Base-by-base conservation (phyloP, 1,284 basidiomycete species). In the Serendipita sp. region DNA sequence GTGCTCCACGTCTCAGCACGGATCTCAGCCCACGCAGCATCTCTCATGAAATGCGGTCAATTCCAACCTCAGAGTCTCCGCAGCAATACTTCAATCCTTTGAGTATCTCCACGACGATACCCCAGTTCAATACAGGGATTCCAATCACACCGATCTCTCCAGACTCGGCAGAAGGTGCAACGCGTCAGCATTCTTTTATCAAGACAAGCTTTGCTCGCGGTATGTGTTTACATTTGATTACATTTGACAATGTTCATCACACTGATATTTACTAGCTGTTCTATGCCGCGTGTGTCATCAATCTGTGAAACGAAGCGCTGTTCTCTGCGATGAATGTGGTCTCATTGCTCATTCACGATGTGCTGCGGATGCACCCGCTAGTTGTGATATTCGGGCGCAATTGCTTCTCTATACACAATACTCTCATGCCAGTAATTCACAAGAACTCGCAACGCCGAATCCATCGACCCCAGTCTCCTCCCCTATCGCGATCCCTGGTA, bases 201-300 rank as follows among this genome's bases (percentile, higher is more conserved):
- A 93, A 91, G 76, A 95, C 91, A 1, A 88, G 87, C 2, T 96
- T 96, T 72, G 86, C 87, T 70, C 94, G 93, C 77, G 82, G 91
- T 94, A 71, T 71, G 87, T 78, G 22, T 22, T 22, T 22, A 22
- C 22, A 38, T 5, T 38, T 58, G 34, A 42, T 34, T 42, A 50
- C 8, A n/a, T 8, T 45, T 17, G 17, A 22, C 15, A 29, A 58
- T 12, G 5, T 35, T 8, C 15, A 35, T 58, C 53, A 8, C 10
- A 34, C 32, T 58, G 8, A 58, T 26, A 58, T 13, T 30, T 65
- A 64, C 63, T 66, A 94, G 93, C 91, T 29, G 87, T 97, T 74
- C 75, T 82, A 10, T 97, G 93, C 75, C 82, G 88, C 58, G 86
- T 96, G 17, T 97, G 93, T 71, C 78, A 85, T 63, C 75, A 80